phyloP scores from a whole-genome alignment of 768 basidiomycete genomes.

The Collybiopsis luxurians region DNA sequence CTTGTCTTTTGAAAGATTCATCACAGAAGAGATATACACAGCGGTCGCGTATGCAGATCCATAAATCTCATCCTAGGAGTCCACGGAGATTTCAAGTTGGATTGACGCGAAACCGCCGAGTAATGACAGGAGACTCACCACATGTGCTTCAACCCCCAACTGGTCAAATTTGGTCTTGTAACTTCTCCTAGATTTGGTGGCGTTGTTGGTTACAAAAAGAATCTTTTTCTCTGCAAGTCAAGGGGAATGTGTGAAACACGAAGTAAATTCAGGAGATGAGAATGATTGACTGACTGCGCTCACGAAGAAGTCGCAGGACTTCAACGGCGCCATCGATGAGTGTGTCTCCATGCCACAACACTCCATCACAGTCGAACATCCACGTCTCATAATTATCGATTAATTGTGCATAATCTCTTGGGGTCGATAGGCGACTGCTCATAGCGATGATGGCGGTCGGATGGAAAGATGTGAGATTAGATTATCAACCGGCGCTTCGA shows the following conservation, averaged over 20 bases:
- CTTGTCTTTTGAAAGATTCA: slow-evolving; percentile 87
- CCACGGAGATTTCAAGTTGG: not conserved
- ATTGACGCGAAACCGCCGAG: not conserved
- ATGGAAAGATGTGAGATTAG: not conserved
- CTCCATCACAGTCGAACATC: slow-evolving; percentile 96
- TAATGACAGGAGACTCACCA: slow-evolving; percentile 49
- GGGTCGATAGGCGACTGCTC: slow-evolving; percentile 1
- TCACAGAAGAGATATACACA: slow-evolving; percentile 83
- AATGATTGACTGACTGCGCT: slow-evolving; percentile 51
- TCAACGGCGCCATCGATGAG: slow-evolving; percentile 77
- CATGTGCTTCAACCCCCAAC: slow-evolving; percentile 79
- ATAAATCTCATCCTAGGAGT: slow-evolving; percentile 85
- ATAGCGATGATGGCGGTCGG: not conserved
- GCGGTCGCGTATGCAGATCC: slow-evolving; percentile 90
- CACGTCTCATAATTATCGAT: slow-evolving; percentile 83
- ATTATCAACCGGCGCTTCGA: not conserved
- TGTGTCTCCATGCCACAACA: slow-evolving; percentile 85
- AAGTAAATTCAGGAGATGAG: not conserved
- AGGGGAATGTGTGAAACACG: not conserved
- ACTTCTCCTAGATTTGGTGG: slow-evolving; percentile 83
- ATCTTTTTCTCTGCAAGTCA: slow-evolving; percentile 66
- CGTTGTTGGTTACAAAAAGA: slow-evolving; percentile 97
- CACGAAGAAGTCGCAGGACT: slow-evolving; percentile 70
- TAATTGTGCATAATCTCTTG: slow-evolving; percentile 18
- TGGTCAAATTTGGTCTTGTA: slow-evolving; percentile 93